Percentiles rank a stretch among this genome's conserved stretches.
phyloP scores from a whole-genome alignment of 805 yeast genomes.

The Saturnispora saitoi region DNA sequence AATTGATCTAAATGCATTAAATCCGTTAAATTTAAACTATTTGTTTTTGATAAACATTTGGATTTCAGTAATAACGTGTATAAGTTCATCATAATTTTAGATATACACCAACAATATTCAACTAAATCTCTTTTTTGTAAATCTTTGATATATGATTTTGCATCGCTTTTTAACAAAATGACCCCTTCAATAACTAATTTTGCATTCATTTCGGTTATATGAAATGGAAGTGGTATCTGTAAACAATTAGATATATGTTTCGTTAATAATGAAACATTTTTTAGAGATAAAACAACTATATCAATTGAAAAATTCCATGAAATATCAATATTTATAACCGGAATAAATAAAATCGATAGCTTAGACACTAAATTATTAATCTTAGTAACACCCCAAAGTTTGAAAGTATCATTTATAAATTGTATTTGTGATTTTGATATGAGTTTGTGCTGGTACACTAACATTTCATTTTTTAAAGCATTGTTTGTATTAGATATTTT shows the following conservation, averaged over 20 bases:
- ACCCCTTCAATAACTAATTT: constrained; percentile 2
- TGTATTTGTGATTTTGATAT: constrained; percentile 2
- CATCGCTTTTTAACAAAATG: background rate
- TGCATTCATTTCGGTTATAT: constrained; percentile 6
- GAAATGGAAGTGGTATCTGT: constrained; percentile 19
- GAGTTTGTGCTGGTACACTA: background rate
- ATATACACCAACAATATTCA: constrained; percentile 5
- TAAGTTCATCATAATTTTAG: constrained; percentile 6
- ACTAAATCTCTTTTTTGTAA: constrained; percentile 1
- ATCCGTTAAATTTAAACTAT: background rate
- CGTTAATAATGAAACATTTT: constrained; percentile 15
- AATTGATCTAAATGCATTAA: background rate
- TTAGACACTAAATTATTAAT: constrained; percentile 6
- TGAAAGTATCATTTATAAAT: background rate
- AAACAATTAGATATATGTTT: constrained; percentile 14
- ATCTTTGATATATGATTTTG: background rate
- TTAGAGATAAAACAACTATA: constrained; percentile 19
- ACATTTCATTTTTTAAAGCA: background rate
- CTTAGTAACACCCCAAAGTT: constrained; percentile 8
- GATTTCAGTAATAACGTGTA: background rate
- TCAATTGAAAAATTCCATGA: constrained; percentile 17
- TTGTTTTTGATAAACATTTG: background rate
- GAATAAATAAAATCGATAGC: constrained; percentile 19
- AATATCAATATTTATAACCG: constrained; percentile 20
- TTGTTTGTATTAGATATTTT: background rate